phyloP scores from a whole-genome alignment of 208 protist genomes.

The Angomonas desouzai region DNA sequence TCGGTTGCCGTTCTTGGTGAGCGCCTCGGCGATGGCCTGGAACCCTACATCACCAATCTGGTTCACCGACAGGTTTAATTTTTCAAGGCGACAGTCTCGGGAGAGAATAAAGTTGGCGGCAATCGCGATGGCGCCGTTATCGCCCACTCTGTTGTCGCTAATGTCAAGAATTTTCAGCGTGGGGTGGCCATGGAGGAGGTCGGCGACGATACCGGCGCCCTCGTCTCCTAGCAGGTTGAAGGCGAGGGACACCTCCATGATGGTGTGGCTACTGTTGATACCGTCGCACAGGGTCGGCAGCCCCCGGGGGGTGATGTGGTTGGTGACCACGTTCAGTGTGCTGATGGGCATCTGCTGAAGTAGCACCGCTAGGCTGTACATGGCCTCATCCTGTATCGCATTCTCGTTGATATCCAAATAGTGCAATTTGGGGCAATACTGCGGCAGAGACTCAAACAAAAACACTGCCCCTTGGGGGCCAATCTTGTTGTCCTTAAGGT shows the following conservation, averaged over 20 bases:
- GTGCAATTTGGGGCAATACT: conserved; percentile 46
- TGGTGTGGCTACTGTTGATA: conserved; percentile 35
- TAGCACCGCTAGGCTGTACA: conserved; percentile 54
- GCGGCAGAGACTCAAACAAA: conserved; percentile 60
- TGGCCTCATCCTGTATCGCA: conserved; percentile 65
- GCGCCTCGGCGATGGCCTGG: conserved; percentile 59
- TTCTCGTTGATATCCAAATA: conserved; percentile 87
- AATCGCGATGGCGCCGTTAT: conserved; percentile 60
- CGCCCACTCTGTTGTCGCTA: conserved; percentile 80
- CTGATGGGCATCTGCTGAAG: conserved; percentile 42
- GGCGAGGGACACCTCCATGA: conserved; percentile 59
- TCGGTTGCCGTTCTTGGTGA: conserved; percentile 46
- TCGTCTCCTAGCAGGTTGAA: conserved; percentile 78
- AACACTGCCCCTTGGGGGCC: conserved; percentile 48
- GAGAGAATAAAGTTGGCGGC: conserved; percentile 55
- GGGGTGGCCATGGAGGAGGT: conserved; percentile 45
- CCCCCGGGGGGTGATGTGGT: conserved; percentile 73
- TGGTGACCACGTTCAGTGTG: conserved; percentile 65
- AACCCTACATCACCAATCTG: conserved; percentile 70
- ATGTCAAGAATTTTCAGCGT: conserved; percentile 60
- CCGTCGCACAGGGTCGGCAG: conserved; percentile 76
- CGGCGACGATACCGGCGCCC: conserved; percentile 46
- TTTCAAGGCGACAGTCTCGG: conserved; percentile 35
- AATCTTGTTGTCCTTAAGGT: conserved; percentile 83
- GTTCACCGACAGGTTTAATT: conserved; percentile 78